These are phyloP conservation scores for Wickerhamiella azyma DNA, from an alignment of 805 yeast species.

Conservation along the genomic window DNA sequence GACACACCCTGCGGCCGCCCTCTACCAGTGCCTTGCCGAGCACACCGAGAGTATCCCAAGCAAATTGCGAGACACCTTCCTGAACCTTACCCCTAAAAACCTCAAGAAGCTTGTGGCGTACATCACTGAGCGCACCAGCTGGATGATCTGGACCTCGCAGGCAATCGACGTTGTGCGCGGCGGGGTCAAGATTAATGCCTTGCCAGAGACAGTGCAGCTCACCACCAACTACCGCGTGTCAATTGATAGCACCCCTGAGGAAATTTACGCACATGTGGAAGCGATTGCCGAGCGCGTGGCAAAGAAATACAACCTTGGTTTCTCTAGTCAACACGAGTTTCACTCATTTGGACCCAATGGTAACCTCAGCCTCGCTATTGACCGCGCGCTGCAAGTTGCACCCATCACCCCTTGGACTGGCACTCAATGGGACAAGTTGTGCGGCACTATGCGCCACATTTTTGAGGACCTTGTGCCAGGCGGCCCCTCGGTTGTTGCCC, in stretches of 20 bases:
- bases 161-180: slow-evolving; percentile 56
- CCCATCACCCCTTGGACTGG: slow-evolving; percentile 35
- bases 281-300: slow-evolving; percentile 31
- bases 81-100: slow-evolving; percentile 1
- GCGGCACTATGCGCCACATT: slow-evolving; percentile 50
- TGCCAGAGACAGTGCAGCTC: slow-evolving; percentile 49
- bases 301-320: slow-evolving; percentile 32
- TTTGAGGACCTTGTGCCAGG: slow-evolving; percentile 37
- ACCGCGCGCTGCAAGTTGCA: slow-evolving; percentile 34
- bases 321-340: slow-evolving; percentile 23
- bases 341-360: not conserved
- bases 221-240: slow-evolving; percentile 52
- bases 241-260: slow-evolving; percentile 38
- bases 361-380: slow-evolving; percentile 17
- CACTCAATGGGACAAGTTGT: slow-evolving; percentile 38
- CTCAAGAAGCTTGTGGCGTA: slow-evolving; percentile 7
- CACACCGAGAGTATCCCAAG: slow-evolving; percentile 28
- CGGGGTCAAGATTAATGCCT: slow-evolving; percentile 63
- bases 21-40: slow-evolving; percentile 51
- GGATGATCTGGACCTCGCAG: slow-evolving; percentile 46
- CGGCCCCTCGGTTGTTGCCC: slow-evolving; percentile 35
- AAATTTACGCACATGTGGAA: slow-evolving; percentile 29
- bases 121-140: slow-evolving; percentile 21
- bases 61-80: slow-evolving; percentile 10
- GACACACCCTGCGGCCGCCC: slow-evolving; percentile 32